Conservation (phyloP, 225 moss, liverwort and hornwort genomes). For the Anthoceros angustus region DNA sequence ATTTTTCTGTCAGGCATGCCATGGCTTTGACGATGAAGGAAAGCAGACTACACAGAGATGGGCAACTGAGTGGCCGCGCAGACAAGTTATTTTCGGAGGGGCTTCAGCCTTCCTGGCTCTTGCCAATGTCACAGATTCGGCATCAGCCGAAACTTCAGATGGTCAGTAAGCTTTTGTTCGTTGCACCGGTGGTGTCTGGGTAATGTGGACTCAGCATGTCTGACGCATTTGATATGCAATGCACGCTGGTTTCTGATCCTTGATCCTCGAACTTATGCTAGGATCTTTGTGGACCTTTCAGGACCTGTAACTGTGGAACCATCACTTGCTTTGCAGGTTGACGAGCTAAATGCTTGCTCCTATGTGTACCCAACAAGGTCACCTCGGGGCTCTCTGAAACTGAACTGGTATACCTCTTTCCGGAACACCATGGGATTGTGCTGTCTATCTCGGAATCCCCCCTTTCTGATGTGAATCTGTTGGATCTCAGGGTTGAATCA, state of each 20-base stretch:
- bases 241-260: not conserved
- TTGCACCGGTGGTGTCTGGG: not conserved
- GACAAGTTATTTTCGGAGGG: not conserved
- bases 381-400: slow-evolving; percentile 19
- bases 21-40: too few relatives aligned
- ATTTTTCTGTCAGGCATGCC: too few relatives aligned
- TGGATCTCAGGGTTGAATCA: slow-evolving; percentile 64
- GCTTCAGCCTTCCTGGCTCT: not conserved
- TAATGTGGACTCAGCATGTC: not conserved
- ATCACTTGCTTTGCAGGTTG: slow-evolving; percentile 28
- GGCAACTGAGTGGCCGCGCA: not conserved
- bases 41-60: too few relatives aligned
- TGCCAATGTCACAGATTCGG: not conserved
- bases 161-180: not conserved
- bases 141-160: not conserved
- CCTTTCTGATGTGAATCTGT: not conserved
- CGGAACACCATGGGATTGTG: not conserved
- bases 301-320: not conserved
- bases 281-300: not conserved
- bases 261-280: not conserved
- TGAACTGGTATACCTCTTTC: slow-evolving; percentile 51
- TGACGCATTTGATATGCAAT: not conserved
- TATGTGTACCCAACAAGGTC: slow-evolving; percentile 48
- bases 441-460: not conserved
- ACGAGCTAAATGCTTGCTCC: slow-evolving; percentile 64